Evolutionary conservation across 2,329 filamentous ascomycete species (phyloP).

Genomic region (Rhytidhysteron rufulum): DNA sequence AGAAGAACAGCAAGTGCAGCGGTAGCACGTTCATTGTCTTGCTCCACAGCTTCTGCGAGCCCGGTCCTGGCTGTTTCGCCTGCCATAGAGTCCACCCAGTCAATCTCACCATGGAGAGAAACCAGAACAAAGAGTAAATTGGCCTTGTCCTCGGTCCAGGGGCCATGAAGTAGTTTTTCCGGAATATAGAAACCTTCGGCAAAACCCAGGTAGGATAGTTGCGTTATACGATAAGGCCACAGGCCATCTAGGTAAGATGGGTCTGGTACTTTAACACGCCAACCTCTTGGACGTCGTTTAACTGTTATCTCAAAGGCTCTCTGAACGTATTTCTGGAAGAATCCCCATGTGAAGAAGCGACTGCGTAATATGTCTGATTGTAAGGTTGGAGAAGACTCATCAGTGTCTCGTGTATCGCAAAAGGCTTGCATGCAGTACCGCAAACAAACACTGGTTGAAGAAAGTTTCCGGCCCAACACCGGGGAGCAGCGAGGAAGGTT

Average conservation of each 20-base stretch:
- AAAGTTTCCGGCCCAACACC: constrained; percentile 27
- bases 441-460: constrained; percentile 22
- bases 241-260: constrained; percentile 21
- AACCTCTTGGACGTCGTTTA: constrained; percentile 25
- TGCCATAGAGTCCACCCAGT: constrained; percentile 30
- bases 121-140: constrained; percentile 32
- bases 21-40: constrained; percentile 26
- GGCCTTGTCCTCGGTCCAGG: constrained; percentile 27
- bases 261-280: constrained; percentile 24
- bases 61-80: constrained; percentile 31
- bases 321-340: constrained; percentile 30
- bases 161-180: constrained; percentile 33
- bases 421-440: constrained; percentile 29
- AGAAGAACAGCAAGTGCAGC: constrained; percentile 30
- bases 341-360: constrained; percentile 34
- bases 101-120: constrained; percentile 28
- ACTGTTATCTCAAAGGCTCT: constrained; percentile 26
- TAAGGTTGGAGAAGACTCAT: constrained; percentile 3
- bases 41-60: constrained; percentile 23
- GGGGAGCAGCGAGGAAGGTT: constrained; percentile 28
- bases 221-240: constrained; percentile 28
- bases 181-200: constrained; percentile 28
- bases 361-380: constrained; percentile 29
- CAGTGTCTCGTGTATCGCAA: constrained; percentile 20
- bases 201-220: constrained; percentile 27